These are phyloP conservation scores for Leccinum rimulosum DNA, from an alignment of 768 basidiomycete species.

Conservation along the genomic window DNA sequence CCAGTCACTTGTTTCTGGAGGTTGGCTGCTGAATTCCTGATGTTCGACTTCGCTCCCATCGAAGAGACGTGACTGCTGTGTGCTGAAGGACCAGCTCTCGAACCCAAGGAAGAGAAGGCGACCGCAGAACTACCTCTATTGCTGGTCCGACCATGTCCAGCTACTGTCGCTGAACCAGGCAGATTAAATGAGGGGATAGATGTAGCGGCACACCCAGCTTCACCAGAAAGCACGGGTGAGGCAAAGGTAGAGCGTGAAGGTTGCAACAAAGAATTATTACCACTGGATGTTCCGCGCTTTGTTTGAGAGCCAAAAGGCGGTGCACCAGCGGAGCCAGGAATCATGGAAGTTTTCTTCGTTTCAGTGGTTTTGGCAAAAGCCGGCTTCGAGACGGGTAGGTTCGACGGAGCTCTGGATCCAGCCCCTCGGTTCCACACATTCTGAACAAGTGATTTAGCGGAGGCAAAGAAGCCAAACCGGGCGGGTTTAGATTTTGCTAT, in stretches of 20 bases:
- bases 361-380: slow-evolving; percentile 9
- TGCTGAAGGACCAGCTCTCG: slow-evolving; percentile 29
- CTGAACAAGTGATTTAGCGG: slow-evolving; percentile 66
- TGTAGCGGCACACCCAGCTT: slow-evolving; percentile 1
- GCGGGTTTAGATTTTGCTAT: slow-evolving; percentile 41
- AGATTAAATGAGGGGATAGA: slow-evolving; percentile 18
- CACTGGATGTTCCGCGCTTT: slow-evolving; percentile 18
- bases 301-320: slow-evolving; percentile 19
- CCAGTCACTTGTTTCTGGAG: slow-evolving; percentile 6
- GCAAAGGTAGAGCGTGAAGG: slow-evolving; percentile 16
- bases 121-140: slow-evolving; percentile 15
- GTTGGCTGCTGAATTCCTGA: slow-evolving; percentile 5
- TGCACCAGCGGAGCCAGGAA: slow-evolving; percentile 23
- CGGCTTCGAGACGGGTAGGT: slow-evolving; percentile 29
- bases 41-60: slow-evolving; percentile 28
- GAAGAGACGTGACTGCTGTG: slow-evolving; percentile 26
- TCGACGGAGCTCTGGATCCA: slow-evolving; percentile 28
- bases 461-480: slow-evolving; percentile 67
- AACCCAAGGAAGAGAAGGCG: slow-evolving; percentile 40
- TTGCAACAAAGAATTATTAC: slow-evolving; percentile 9
- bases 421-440: slow-evolving; percentile 70
- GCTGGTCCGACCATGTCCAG: slow-evolving; percentile 16
- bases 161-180: slow-evolving; percentile 15
- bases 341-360: slow-evolving; percentile 21
- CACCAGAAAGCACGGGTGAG: slow-evolving; percentile 8